Percentiles rank a stretch among this genome's conserved stretches.
These are phyloP conservation scores for Lepidium didymum DNA, from an alignment of 345 rosid genomes.

Conservation along the genomic window DNA sequence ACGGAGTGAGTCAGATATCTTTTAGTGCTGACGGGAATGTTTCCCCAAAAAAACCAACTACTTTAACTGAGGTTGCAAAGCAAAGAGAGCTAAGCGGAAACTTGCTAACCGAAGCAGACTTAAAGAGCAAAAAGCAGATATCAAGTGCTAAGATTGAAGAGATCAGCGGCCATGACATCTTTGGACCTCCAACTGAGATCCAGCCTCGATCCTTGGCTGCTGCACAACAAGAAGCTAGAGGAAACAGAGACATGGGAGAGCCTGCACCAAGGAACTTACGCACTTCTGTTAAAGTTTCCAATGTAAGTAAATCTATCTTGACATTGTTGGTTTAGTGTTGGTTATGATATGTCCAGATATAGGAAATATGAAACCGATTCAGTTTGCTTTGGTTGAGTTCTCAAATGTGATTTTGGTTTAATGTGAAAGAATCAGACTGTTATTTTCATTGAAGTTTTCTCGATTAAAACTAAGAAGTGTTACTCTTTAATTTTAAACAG, in stretches of 20 bases:
- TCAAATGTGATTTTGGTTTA: background rate
- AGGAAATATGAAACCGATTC: no score
- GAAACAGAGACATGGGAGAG: conserved; percentile 55
- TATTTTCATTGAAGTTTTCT: background rate
- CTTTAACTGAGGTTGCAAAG: conserved; percentile 76
- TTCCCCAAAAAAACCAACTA: conserved; percentile 66
- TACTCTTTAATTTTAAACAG: conserved; percentile 13
- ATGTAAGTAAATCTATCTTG: conserved; percentile 34
- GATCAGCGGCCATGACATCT: conserved; percentile 83
- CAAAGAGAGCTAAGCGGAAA: conserved; percentile 79
- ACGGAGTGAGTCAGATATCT: conserved; percentile 80
- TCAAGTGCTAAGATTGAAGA: conserved; percentile 77
- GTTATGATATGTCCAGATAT: no score
- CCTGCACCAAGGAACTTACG: conserved; percentile 62
- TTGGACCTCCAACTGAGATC: conserved; percentile 67
- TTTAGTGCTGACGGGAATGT: conserved; percentile 62
- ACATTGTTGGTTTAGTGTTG: background rate
- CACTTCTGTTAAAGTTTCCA: conserved; percentile 67
- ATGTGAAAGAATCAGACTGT: background rate
- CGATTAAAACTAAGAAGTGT: background rate
- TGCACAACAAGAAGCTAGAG: conserved; percentile 48
- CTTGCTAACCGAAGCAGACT: conserved; percentile 49
- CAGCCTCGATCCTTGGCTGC: conserved; percentile 60
- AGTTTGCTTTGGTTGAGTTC: no score
- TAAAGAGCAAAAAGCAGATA: conserved; percentile 57